Percentiles rank a stretch among this genome's conserved stretches.
phyloP scores from a whole-genome alignment of 495 filamentous ascomycete species.

The Daldinia grandis region DNA sequence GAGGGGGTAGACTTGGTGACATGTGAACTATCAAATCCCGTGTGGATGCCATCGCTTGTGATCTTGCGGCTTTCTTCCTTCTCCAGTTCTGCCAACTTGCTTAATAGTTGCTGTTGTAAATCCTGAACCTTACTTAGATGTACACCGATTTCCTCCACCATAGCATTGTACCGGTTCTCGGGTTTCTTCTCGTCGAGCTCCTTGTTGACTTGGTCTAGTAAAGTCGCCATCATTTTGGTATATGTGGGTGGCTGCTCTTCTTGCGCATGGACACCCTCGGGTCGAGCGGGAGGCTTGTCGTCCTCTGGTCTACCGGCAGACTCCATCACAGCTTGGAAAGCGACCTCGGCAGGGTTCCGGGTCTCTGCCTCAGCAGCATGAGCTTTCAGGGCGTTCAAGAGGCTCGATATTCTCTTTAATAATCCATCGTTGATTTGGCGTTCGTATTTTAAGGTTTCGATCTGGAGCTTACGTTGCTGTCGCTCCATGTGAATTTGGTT shows the following conservation, averaged over 20 bases:
- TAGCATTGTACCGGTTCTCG: constrained; percentile 71
- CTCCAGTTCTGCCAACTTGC: constrained; percentile 81
- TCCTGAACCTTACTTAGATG: constrained; percentile 80
- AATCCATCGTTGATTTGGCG: constrained; percentile 91
- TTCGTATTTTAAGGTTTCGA: constrained; percentile 91
- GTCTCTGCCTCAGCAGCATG: constrained; percentile 72
- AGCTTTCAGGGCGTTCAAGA: constrained; percentile 73
- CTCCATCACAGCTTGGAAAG: constrained; percentile 89
- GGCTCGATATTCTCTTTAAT: constrained; percentile 78
- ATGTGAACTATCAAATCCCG: constrained; percentile 87
- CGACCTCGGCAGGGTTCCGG: constrained; percentile 74
- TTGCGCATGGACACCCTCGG: constrained; percentile 77
- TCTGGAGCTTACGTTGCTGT: constrained; percentile 81
- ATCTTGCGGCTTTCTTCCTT: constrained; percentile 89
- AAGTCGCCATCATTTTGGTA: constrained; percentile 91
- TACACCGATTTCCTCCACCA: constrained; percentile 74
- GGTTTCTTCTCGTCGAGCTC: constrained; percentile 76
- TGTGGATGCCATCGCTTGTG: constrained; percentile 89
- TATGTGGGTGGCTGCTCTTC: constrained; percentile 80
- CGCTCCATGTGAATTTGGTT: constrained; percentile 94
- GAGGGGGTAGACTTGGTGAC: constrained; percentile 67
- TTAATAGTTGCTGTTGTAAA: constrained; percentile 75
- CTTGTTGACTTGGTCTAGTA: constrained; percentile 94
- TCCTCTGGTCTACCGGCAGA: constrained; percentile 67
- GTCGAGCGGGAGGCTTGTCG: constrained; percentile 76